Conservation (phyloP, 1,284 basidiomycete species). For the Thelephora terrestris region DNA sequence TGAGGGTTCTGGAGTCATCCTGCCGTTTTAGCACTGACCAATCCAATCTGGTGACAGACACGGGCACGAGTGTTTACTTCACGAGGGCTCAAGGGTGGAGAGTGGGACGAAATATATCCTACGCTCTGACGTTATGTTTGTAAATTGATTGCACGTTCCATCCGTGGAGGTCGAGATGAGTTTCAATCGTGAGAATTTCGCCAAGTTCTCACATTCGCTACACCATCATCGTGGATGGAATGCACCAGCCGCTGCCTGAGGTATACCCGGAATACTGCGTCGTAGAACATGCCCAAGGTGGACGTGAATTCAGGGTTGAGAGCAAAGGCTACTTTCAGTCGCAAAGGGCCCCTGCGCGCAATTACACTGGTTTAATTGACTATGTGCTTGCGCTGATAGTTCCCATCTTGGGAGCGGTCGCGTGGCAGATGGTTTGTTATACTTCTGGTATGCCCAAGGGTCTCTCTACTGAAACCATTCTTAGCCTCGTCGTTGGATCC, state of each 20-base stretch:
- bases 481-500: not conserved
- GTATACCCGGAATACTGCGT: slow-evolving; percentile 46
- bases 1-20: slow-evolving; percentile 21
- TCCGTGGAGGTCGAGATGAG: too few species aligned
- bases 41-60: slow-evolving; percentile 33
- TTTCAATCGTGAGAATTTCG: too few species aligned
- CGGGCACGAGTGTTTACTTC: slow-evolving; percentile 65
- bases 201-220: too few species aligned
- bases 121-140: slow-evolving; percentile 70
- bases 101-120: slow-evolving; percentile 70
- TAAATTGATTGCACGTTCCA: slow-evolving; percentile 18
- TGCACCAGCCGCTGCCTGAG: slow-evolving; percentile 33
- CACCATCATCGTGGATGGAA: slow-evolving; percentile 17
- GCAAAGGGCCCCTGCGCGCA: slow-evolving; percentile 26
- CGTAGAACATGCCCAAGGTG: slow-evolving; percentile 31
- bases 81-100: slow-evolving; percentile 63
- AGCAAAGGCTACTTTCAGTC: slow-evolving; percentile 34
- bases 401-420: slow-evolving; percentile 21
- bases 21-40: not conserved
- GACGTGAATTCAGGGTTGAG: slow-evolving; percentile 43
- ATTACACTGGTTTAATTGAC: slow-evolving; percentile 23
- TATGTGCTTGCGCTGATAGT: slow-evolving; percentile 24
- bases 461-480: slow-evolving; percentile 3
- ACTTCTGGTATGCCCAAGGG: not conserved
- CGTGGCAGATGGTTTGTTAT: slow-evolving; percentile 30